These are phyloP conservation scores for Globisporangium cylindrosporum DNA, from an alignment of 352 stramenopile species.

Conservation along the genomic window DNA sequence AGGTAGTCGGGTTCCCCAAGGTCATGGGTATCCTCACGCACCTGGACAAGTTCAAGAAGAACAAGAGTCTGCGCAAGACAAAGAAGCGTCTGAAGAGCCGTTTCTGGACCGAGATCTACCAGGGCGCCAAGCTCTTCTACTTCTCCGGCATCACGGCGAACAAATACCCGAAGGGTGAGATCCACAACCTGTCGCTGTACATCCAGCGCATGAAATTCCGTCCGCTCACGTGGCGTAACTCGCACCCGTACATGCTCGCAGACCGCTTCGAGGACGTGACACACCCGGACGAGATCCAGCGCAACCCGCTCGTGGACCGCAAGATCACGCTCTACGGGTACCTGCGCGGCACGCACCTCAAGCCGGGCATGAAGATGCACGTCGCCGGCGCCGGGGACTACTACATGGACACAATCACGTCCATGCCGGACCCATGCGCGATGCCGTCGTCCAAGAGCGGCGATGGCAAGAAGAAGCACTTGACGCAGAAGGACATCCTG, in stretches of 20 bases:
- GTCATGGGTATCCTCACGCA: constrained; percentile 99
- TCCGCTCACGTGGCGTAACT: constrained; percentile 98
- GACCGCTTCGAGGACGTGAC: constrained; percentile 99
- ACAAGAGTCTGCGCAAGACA: constrained; percentile 97
- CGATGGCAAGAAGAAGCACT: constrained; percentile 82
- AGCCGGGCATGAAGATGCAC: constrained; percentile 96
- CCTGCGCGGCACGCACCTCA: constrained; percentile 97
- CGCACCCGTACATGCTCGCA: constrained; percentile 98
- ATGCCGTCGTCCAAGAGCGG: constrained; percentile 71
- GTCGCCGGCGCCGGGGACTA: constrained; percentile 98
- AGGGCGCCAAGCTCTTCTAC: constrained; percentile 95
- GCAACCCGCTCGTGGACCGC: constrained; percentile 90
- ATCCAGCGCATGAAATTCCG: constrained; percentile 98
- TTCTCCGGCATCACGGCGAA: constrained; percentile 97
- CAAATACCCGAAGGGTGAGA: constrained; percentile 99
- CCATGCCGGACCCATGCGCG: constrained; percentile 96
- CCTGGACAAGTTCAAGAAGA: constrained; percentile 97
- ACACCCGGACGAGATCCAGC: constrained; percentile 91
- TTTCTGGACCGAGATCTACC: constrained; percentile 99
- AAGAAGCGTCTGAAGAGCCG: constrained; percentile 99
- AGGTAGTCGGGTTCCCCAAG: constrained; percentile 90
- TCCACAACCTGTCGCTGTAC: constrained; percentile 97
- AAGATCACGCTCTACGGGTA: constrained; percentile 98
- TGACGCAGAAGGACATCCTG: constrained; percentile 94
- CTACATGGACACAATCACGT: constrained; percentile 92